Percentiles rank a stretch among this genome's conserved stretches.
Conservation (phyloP, 2,329 filamentous ascomycete genomes). For the Fusarium circinatum region DNA sequence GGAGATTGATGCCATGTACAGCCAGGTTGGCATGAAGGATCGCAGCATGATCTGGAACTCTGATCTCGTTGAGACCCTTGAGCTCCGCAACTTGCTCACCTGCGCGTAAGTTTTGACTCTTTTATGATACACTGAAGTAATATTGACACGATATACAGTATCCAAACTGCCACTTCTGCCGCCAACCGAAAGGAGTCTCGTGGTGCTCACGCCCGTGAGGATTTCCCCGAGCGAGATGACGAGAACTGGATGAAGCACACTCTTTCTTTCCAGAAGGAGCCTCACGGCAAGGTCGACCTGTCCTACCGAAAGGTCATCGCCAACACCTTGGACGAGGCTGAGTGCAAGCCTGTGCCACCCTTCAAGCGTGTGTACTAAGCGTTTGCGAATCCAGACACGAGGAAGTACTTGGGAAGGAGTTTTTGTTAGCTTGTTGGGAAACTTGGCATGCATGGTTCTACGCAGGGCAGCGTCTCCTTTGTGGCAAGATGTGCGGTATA, state of each 20-base stretch:
- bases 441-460: constrained; percentile 44
- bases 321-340: constrained; percentile 89
- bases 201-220: constrained; percentile 96
- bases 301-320: constrained; percentile 85
- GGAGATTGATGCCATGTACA: constrained; percentile 82
- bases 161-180: constrained; percentile 90
- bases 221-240: constrained; percentile 95
- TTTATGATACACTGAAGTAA: background rate
- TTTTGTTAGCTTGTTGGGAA: constrained; percentile 43
- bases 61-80: constrained; percentile 94
- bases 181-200: constrained; percentile 97
- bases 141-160: constrained; percentile 56
- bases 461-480: constrained; percentile 44
- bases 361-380: constrained; percentile 92
- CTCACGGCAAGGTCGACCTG: constrained; percentile 87
- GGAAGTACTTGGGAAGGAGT: constrained; percentile 30
- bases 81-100: constrained; percentile 93
- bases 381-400: constrained; percentile 6
- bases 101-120: constrained; percentile 78
- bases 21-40: constrained; percentile 93
- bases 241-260: constrained; percentile 99
- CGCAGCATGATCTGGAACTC: constrained; percentile 99
- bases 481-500: constrained; percentile 44
- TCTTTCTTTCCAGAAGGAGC: constrained; percentile 92
- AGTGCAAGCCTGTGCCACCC: constrained; percentile 95